These are phyloP conservation scores for Camillea tinctor DNA, from an alignment of 2,329 filamentous ascomycete genomes.

Conservation along the genomic window DNA sequence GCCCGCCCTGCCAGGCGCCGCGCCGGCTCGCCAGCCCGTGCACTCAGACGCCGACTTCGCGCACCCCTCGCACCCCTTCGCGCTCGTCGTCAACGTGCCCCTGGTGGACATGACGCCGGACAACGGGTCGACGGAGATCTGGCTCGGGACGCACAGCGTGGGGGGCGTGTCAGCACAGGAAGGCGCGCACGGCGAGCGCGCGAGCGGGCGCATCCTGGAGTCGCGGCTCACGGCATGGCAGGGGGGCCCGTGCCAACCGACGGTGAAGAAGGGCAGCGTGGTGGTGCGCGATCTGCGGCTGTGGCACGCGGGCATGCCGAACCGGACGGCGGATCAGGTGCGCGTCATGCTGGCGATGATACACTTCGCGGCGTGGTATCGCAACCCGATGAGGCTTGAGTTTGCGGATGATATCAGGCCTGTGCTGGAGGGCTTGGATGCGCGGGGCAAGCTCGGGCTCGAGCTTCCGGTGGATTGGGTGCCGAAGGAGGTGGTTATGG, in stretches of 20 bases:
- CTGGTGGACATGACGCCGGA: conserved; percentile 48
- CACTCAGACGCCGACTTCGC: conserved; percentile 60
- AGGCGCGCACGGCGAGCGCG: conserved; percentile 49
- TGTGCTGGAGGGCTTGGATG: conserved; percentile 39
- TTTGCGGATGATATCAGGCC: conserved; percentile 49
- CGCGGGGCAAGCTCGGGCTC: conserved; percentile 35
- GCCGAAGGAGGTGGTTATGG: conserved; percentile 38
- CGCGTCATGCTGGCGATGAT: conserved; percentile 61
- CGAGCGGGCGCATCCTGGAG: conserved; percentile 49
- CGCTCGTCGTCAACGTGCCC: conserved; percentile 53
- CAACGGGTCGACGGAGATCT: conserved; percentile 59
- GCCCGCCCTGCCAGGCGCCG: conserved; percentile 42
- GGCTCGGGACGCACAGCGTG: conserved; percentile 53
- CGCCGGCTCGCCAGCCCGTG: conserved; percentile 50
- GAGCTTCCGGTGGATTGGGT: conserved; percentile 53
- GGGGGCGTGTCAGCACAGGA: conserved; percentile 40
- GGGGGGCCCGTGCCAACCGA: conserved; percentile 44
- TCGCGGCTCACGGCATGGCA: conserved; percentile 39
- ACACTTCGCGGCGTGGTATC: conserved; percentile 57
- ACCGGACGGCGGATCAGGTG: conserved; percentile 46
- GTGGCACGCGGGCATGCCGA: conserved; percentile 66
- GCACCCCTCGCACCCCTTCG: conserved; percentile 54
- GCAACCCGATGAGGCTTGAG: conserved; percentile 56
- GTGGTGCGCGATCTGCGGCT: conserved; percentile 59
- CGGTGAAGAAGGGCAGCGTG: conserved; percentile 53